These are phyloP conservation scores for Hibiscus syriacus DNA, from an alignment of 345 rosid species.

Conservation along the genomic window DNA sequence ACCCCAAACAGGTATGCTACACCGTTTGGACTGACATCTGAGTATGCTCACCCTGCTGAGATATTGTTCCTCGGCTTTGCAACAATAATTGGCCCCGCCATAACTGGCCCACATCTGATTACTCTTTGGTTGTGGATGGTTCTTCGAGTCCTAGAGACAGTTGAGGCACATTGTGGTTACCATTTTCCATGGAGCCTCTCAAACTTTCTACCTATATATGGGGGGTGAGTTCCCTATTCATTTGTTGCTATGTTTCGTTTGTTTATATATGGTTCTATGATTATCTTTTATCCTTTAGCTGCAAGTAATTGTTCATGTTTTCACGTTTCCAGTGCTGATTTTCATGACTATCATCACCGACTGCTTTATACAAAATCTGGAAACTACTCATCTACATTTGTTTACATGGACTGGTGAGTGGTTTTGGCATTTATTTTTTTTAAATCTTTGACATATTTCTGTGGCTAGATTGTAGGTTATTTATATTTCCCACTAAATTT, in stretches of 20 bases:
- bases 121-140: slow-evolving; percentile 96
- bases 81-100: slow-evolving; percentile 86
- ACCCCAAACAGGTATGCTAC: slow-evolving; percentile 80
- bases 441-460: background rate
- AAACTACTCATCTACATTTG: slow-evolving; percentile 89
- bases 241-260: background rate
- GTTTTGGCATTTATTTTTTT: background rate
- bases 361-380: slow-evolving; percentile 94
- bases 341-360: slow-evolving; percentile 97
- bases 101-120: slow-evolving; percentile 89
- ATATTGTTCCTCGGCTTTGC: slow-evolving; percentile 94
- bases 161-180: slow-evolving; percentile 98
- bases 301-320: slow-evolving; percentile 1
- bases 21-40: slow-evolving; percentile 94
- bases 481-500: background rate
- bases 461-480: background rate
- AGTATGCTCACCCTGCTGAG: slow-evolving; percentile 97
- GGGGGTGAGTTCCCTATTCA: slow-evolving; percentile 59
- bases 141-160: slow-evolving; percentile 88
- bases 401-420: slow-evolving; percentile 93
- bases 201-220: slow-evolving; percentile 85
- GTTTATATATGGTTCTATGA: background rate
- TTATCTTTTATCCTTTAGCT: slow-evolving; percentile 7
- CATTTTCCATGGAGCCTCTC: slow-evolving; percentile 98
- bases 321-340: slow-evolving; percentile 65